A percentile compares a stretch with the other conserved stretches of the same genome.
Conservation (phyloP, 805 yeast genomes). For the Pichia membranifaciens region DNA sequence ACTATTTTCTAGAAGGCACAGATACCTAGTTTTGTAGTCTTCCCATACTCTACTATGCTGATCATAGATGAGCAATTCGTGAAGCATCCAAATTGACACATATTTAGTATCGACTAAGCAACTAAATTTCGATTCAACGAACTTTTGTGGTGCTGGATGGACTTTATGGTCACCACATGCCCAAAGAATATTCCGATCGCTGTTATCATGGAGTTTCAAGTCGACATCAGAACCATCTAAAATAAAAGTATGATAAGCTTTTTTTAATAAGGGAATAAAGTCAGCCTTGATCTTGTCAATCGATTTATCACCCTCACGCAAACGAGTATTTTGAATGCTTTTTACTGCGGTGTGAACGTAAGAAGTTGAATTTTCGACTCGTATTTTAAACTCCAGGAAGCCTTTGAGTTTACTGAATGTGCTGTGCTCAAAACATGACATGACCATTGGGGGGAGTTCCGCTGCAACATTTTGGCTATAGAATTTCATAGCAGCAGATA, state of each 20-base stretch:
- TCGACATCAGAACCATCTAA: slow-evolving; percentile 23
- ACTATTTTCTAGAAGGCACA: slow-evolving; percentile 6
- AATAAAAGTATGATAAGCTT: slow-evolving; percentile 17
- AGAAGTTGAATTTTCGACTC: slow-evolving; percentile 46
- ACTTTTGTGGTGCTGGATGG: slow-evolving; percentile 16
- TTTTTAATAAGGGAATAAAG: slow-evolving; percentile 14
- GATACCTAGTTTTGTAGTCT: slow-evolving; percentile 17
- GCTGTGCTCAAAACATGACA: slow-evolving; percentile 49
- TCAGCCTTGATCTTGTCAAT: slow-evolving; percentile 3
- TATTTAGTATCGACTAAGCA: slow-evolving; percentile 20
- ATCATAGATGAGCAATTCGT: slow-evolving; percentile 36
- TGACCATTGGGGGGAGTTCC: slow-evolving; percentile 45
- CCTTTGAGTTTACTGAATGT: slow-evolving; percentile 65
- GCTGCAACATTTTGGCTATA: slow-evolving; percentile 46
- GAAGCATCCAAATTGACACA: slow-evolving; percentile 33
- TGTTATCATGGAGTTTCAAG: slow-evolving; percentile 44
- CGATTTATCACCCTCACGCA: slow-evolving; percentile 21
- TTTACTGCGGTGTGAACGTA: slow-evolving; percentile 34
- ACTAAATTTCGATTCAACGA: slow-evolving; percentile 21
- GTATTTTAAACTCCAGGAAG: slow-evolving; percentile 52
- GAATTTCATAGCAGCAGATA: slow-evolving; percentile 39
- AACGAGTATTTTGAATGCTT: slow-evolving; percentile 31
- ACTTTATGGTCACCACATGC: slow-evolving; percentile 38
- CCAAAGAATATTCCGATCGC: slow-evolving; percentile 54
- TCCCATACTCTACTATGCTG: slow-evolving; percentile 24